phyloP scores from a whole-genome alignment of 2,329 filamentous ascomycete genomes.

The Monilinia polystroma region DNA sequence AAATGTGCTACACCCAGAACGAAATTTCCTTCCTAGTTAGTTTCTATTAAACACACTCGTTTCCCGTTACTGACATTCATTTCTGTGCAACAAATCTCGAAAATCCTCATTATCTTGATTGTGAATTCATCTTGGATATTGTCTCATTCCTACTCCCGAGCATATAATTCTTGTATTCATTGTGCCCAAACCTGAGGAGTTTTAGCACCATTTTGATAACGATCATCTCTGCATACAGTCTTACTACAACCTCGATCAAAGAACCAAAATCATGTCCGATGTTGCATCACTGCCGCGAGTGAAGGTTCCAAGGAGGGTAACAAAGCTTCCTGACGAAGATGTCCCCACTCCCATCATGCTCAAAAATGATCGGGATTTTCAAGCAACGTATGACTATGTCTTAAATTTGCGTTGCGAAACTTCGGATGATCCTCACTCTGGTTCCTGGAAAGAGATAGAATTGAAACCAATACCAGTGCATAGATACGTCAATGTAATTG shows the following conservation, averaged over 20 bases:
- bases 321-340: neutral
- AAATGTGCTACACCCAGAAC: neutral
- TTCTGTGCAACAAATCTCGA: neutral
- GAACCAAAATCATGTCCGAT: slow-evolving; percentile 1
- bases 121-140: neutral
- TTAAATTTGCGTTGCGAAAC: neutral
- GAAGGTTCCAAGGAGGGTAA: no score
- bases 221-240: neutral
- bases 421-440: neutral
- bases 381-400: slow-evolving; percentile 3
- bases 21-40: neutral
- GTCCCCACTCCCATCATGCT: neutral
- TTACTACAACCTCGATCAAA: neutral
- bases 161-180: neutral
- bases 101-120: neutral
- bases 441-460: neutral
- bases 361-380: slow-evolving; percentile 1
- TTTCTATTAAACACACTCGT: neutral
- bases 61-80: neutral
- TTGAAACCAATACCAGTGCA: neutral
- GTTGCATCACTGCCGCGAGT: neutral
- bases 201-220: neutral
- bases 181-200: neutral
- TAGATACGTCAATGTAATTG: neutral
- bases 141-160: no score